Evolutionary conservation across 2,329 filamentous ascomycete genomes (phyloP), one percentile per base, ranked within the genome.

Genomic region (Leptographium wingfieldii): DNA sequence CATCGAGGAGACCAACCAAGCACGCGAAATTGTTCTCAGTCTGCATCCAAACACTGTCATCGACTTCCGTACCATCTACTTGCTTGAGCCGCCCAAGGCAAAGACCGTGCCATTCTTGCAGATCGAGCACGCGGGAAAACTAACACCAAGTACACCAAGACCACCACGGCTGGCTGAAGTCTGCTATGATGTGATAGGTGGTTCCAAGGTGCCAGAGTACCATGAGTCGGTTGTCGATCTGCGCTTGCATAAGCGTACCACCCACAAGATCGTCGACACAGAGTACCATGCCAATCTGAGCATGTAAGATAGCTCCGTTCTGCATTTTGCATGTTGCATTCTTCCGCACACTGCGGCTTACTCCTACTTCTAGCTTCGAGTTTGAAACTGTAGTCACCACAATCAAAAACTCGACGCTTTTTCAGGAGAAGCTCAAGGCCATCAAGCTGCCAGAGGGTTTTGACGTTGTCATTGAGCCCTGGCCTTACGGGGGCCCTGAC

Each of bases 31-130:
- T 16, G 35, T 58, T 12, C 29, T 58, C n/a, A n/a, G 33, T 4
- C 22, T 40, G 33, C 35, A 58, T 12, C 49, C 58, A 2, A 68
- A 66, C 3, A 62, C 69, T 1, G 69, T 64, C 2, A 64, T 69
- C 11, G 72, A 74, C 61, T 82, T 81, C 63, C 73, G 77, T 3
- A 73, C 77, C 58, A 76, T 81, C 62, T 77, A 76, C 0, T 71
- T 82, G 10, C 67, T 67, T 19, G 79, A 82, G 62, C 79, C 79
- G 0, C 68, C 70, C 1, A 83, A 82, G 67, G 67, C 69, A 16
- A 69, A 73, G 19, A 72, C 81, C 70, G 63, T 76, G 4, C 61
- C 61, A 0, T 81, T 73, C 59, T 69, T 82, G 0, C 73, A 77
- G 5, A 67, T 55, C 57, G 74, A 79, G 58, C 73, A 54, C 14